phyloP scores from a whole-genome alignment of 1,284 basidiomycete species.

The Ceratobasidium sp. region DNA sequence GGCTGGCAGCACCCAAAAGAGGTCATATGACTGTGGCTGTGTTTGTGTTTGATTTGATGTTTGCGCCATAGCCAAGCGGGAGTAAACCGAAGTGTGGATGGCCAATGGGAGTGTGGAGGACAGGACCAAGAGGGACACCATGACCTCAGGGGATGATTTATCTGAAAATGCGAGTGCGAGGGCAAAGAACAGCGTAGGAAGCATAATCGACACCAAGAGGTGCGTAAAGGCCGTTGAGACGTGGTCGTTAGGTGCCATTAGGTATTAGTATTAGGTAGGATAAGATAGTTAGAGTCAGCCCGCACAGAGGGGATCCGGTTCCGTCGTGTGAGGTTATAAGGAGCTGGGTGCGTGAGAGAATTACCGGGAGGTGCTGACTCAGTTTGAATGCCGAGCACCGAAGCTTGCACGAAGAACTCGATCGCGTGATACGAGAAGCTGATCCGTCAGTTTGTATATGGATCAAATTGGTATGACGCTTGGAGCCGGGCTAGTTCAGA shows the following conservation, averaged over 20 bases:
- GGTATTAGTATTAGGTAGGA: background rate
- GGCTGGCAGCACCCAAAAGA: background rate
- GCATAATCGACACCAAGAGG: slow-evolving; percentile 1
- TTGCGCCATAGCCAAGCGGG: background rate
- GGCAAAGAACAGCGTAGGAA: background rate
- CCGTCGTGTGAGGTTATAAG: background rate
- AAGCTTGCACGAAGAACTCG: background rate
- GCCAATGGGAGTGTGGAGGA: background rate
- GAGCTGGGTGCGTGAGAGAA: background rate
- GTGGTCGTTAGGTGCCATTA: slow-evolving; percentile 4
- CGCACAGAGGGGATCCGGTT: background rate
- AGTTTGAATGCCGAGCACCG: slow-evolving; percentile 19
- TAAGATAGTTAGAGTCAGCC: background rate
- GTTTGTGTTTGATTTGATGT: background rate
- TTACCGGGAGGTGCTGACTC: slow-evolving; percentile 3
- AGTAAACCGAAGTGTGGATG: background rate
- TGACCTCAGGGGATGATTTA: background rate
- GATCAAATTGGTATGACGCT: background rate
- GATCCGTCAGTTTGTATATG: background rate
- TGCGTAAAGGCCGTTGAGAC: background rate
- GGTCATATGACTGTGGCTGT: slow-evolving; percentile 15
- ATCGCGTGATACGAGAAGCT: slow-evolving; percentile 11
- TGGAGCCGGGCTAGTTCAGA: background rate
- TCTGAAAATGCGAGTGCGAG: background rate
- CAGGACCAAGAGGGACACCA: background rate